Evolutionary conservation across 176 grass and related monocot genomes (phyloP), one percentile per base, ranked within the genome.

Genomic region (Oryza officinalis): DNA sequence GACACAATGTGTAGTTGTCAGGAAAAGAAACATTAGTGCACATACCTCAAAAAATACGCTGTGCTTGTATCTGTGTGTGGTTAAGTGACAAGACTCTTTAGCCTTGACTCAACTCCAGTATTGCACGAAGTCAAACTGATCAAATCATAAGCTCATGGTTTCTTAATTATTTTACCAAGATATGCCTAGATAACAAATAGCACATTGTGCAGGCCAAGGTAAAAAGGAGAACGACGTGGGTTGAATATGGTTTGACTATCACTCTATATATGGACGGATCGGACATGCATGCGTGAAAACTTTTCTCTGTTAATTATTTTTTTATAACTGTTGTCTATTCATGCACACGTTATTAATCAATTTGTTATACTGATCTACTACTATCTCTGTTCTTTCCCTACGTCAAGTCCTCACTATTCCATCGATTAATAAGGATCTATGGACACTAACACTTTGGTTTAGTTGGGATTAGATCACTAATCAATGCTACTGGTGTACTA

Each of bases 11-110:
- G 79, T 81, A 79, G 70, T 33, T 91, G 91, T 94, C 85, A 88
- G 85, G 81, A 93, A 93, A 93, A 90, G 54, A 90, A 90, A 84
- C 84, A 87, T 69, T 68, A 23, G 84, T 50, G 76, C 87, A 81
- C 88, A 74, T 25, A 47, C 27, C 85, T 30, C 74, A 80, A 94
- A 91, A 86, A 72, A 88, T 79, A 86, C 82, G 49, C 41, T 9
- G 84, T 65, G 75, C 77, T 85, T 79, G 46, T 52, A 50, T 49
- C 18, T 83, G 69, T 60, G 63, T 72, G 81, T 38, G 64, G 28
- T 81, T 85, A 77, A 76, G 69, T 79, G 75, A 77, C 79, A 82
- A 69, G 75, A 83, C 80, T 83, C 84, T 83, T 83, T 87, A 70
- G 84, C 54, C 38, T 87, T 83, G 69, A 80, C 80, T 68, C 28